phyloP scores from a whole-genome alignment of 306 rosid genomes.

The Coriaria nepalensis region DNA sequence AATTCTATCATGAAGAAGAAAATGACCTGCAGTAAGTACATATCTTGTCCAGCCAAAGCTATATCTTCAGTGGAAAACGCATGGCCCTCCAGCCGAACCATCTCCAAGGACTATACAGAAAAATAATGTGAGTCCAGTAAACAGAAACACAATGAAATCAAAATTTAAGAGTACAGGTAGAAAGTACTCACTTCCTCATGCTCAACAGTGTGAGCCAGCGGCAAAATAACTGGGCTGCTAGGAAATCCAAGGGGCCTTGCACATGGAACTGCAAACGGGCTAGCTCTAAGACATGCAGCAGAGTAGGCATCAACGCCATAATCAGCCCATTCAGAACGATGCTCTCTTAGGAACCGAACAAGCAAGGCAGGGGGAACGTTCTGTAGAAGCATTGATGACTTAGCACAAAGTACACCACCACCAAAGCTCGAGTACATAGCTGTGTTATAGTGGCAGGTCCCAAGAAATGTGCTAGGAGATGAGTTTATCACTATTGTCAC shows the following conservation, averaged over 20 bases:
- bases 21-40: constrained; percentile 74
- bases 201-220: constrained; percentile 85
- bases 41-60: constrained; percentile 66
- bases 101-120: constrained; percentile 65
- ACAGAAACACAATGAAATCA: not conserved
- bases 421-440: constrained; percentile 64
- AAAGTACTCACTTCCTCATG: constrained; percentile 62
- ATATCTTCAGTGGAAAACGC: constrained; percentile 84
- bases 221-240: constrained; percentile 75
- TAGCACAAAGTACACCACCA: constrained; percentile 87
- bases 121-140: constrained; percentile 1
- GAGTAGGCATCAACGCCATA: constrained; percentile 93
- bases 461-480: constrained; percentile 51
- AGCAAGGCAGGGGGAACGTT: constrained; percentile 96
- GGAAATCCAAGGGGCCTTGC: constrained; percentile 85
- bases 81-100: constrained; percentile 95
- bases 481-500: constrained; percentile 75
- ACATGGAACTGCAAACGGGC: constrained; percentile 78
- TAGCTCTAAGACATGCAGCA: constrained; percentile 71
- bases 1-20: not conserved
- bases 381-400: constrained; percentile 97
- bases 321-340: constrained; percentile 97
- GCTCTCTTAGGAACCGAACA: constrained; percentile 93
- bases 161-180: not conserved
- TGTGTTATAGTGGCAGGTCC: constrained; percentile 49